Evolutionary conservation across 1,284 basidiomycete species (phyloP).

Genomic region (Afroboletus lepidellus): DNA sequence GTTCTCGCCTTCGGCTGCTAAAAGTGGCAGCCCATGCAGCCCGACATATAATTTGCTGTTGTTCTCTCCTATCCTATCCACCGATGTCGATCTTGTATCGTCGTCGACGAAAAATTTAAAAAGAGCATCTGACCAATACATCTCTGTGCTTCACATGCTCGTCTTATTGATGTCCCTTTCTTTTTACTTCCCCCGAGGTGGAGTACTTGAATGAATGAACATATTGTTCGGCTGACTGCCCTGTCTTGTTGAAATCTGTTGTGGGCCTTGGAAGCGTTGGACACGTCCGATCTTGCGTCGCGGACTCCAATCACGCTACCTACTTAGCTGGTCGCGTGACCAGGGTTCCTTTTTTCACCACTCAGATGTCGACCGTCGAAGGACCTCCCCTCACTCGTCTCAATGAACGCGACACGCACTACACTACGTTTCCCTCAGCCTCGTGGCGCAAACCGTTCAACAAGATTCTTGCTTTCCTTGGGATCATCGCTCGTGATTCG

Average conservation of each 20-base stretch:
- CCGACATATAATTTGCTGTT: slow-evolving; percentile 37
- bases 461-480: background rate
- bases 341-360: too few relatives aligned
- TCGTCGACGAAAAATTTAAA: slow-evolving; percentile 7
- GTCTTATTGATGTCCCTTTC: background rate
- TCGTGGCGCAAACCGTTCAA: background rate
- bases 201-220: slow-evolving; percentile 10
- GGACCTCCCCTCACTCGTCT: too few relatives aligned
- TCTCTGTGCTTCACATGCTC: background rate
- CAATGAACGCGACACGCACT: too few relatives aligned
- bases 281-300: too few relatives aligned
- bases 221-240: background rate
- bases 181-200: background rate
- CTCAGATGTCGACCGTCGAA: too few relatives aligned
- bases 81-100: background rate
- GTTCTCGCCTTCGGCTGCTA: slow-evolving; percentile 80
- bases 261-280: too few relatives aligned
- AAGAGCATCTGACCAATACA: background rate
- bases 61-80: background rate
- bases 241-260: background rate
- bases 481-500: background rate
- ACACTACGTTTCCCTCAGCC: too few relatives aligned
- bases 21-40: slow-evolving; percentile 73
- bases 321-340: too few relatives aligned
- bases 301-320: too few relatives aligned